These are phyloP conservation scores for Angomonas ambiguus DNA, from an alignment of 208 protist species.

Conservation along the genomic window DNA sequence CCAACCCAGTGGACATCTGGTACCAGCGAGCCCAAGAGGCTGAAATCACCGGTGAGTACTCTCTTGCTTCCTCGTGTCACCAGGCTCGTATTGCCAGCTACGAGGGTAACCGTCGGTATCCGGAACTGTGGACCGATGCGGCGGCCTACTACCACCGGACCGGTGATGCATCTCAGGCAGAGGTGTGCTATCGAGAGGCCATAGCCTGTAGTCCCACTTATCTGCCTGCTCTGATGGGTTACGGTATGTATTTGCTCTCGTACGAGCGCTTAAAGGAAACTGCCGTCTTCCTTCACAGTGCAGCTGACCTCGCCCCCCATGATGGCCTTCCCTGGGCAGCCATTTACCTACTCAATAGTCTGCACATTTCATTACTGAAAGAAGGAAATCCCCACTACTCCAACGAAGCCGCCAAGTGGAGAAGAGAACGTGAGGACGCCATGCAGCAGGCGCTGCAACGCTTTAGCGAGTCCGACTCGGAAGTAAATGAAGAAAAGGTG, in stretches of 20 bases:
- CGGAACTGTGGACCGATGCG: conserved; percentile 66
- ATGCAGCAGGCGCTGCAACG: conserved; percentile 41
- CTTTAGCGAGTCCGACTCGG: background rate
- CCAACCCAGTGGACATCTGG: conserved; percentile 23
- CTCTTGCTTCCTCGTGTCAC: conserved; percentile 60
- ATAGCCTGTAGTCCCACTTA: conserved; percentile 59
- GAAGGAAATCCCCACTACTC: conserved; percentile 38
- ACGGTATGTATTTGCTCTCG: conserved; percentile 77
- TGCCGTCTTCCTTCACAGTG: conserved; percentile 81
- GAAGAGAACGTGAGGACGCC: conserved; percentile 48
- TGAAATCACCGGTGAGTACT: conserved; percentile 59
- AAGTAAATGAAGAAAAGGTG: conserved; percentile 17
- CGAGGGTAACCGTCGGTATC: conserved; percentile 5
- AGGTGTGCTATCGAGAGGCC: conserved; percentile 89
- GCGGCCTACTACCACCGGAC: conserved; percentile 70
- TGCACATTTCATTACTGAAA: conserved; percentile 41
- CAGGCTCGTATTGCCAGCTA: conserved; percentile 67
- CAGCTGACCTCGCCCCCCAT: conserved; percentile 47
- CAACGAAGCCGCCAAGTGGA: conserved; percentile 39
- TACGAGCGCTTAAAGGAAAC: conserved; percentile 77
- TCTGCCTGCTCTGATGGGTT: conserved; percentile 61
- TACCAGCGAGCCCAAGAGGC: conserved; percentile 74
- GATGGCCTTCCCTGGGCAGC: conserved; percentile 61
- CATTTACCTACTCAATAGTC: conserved; percentile 59
- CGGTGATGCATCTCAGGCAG: conserved; percentile 73